phyloP scores from a whole-genome alignment of 163 green algal species.

The Scenedesmus sp. region DNA sequence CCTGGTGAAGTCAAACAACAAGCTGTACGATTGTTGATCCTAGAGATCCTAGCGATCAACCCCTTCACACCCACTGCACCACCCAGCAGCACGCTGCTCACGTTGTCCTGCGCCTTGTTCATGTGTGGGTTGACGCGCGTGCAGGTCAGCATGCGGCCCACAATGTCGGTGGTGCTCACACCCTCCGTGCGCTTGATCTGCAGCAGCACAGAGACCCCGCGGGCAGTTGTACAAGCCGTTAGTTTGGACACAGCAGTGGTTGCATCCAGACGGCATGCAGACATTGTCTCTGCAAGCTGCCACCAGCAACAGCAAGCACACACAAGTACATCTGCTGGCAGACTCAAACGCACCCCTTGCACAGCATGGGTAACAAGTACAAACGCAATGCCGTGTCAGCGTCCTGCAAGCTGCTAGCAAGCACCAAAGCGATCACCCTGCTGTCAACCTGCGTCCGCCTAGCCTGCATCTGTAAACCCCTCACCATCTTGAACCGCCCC shows the following conservation, averaged over 20 bases:
- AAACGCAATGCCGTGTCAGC: neutral
- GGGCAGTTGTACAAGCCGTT: neutral
- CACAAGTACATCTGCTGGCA: neutral
- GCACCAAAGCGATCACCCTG: neutral
- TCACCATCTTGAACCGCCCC: slow-evolving; percentile 91
- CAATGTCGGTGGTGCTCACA: slow-evolving; percentile 98
- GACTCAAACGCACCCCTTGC: neutral
- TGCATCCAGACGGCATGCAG: neutral
- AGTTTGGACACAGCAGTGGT: no score
- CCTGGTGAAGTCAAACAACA: no score
- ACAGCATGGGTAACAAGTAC: neutral
- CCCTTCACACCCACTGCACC: neutral
- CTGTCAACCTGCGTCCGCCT: neutral
- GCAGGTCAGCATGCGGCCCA: slow-evolving; percentile 97
- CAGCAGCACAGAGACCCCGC: neutral
- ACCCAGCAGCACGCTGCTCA: neutral
- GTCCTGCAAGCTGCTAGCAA: neutral
- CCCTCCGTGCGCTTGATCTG: slow-evolving; percentile 98
- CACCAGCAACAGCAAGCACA: no score
- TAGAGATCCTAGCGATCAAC: no score
- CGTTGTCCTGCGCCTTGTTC: slow-evolving; percentile 35
- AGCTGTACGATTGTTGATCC: no score
- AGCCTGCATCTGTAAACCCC: neutral
- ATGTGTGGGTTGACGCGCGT: slow-evolving; percentile 63
- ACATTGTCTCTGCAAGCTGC: no score